Base-by-base conservation (phyloP, 2,329 filamentous ascomycete genomes). In the Fusarium sororula region DNA sequence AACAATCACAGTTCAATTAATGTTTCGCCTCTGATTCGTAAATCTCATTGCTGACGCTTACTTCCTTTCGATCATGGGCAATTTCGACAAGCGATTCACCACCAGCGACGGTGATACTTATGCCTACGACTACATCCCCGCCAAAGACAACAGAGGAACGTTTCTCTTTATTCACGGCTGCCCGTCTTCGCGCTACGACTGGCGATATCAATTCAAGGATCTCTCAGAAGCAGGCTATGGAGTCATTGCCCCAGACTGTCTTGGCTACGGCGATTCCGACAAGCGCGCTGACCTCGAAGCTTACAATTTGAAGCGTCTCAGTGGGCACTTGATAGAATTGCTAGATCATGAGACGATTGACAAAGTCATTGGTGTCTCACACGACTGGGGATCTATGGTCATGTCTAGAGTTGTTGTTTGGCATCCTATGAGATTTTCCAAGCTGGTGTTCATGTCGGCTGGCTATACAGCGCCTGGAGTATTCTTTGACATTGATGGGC, bases 231-330 rank as follows among this genome's bases (percentile, higher is more conserved):
- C 60, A 8, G 73, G 72, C 0, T 77, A 68, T 15, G 75, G 75
- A 1, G 72, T 68, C 11, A 54, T 77, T 14, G 73, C 60, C 7
- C 70, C 70, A 2, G 75, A 77, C 26, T 63, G 74, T 32, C 74
- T 77, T 9, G 75, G 75, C 17, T 77, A 72, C n/a, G 75, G 75
- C 7, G 68, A 69, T 14, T 73, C 62, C 18, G 73, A 77, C 26
- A 75, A 60, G 44, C 62, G 61, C 6, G 7, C 39, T 5, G 70
- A 74, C 4, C 24, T 74, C 2, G 65, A 68, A 7, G 61, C 56
- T 9, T 77, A 77, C 32, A 64, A 63, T 6, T 7, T 72, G 7
- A 72, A 75, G 30, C 48, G 30, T 1, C 51, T 76, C 4, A 61
- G 59, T 7, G 38, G 47, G 1, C 70, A 77, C 32, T 65, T 74